Evolutionary conservation across 2,329 filamentous ascomycete species (phyloP), one percentile per base, ranked within the genome.

Genomic region (Mariannaea elegans): DNA sequence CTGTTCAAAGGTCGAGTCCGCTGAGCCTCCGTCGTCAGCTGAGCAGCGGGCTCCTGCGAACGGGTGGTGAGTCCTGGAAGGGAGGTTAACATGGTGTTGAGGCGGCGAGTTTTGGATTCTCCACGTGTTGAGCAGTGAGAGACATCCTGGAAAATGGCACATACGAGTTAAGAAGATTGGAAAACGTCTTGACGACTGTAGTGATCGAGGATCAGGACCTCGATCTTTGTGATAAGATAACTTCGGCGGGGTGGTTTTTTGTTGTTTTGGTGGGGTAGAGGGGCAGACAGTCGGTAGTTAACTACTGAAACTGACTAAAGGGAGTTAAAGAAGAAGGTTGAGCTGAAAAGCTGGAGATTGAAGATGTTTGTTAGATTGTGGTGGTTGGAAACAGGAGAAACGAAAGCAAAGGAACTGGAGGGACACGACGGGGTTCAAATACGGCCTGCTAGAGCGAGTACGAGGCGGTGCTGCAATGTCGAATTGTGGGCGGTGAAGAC

Each of bases 161-260:
- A 79, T 87, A 97, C 94, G 93, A 97, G 87, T 95, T 95, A 72
- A 97, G 90, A 73, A 96, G 90, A 83, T 97, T 97, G 85, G 93
- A 94, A 90, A 97, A 97, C 94, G 93, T 97, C 83, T 92, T 97
- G 92, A 86, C 90, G 89, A 80, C 78, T 78, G 75, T 65, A 69
- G 79, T 81, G 88, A 90, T 81, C 87, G 88, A 79, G 76, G 73
- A 62, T 70, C 66, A 71, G 63, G 65, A 70, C 75, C 83, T 85
- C 84, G 85, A 85, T 85, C 84, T 50, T 62, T 63, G 27, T 61
- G 61, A 59, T 70, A 63, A 67, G 59, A 57, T 69, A 56, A 47
- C 29, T 61, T 65, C 62, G 60, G 66, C 59, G 67, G 64, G 63
- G 51, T 59, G 60, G 54, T 57, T 57, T 62, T 58, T 61, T 56